Conservation (phyloP, 257 asterid species). For the Nicotiana sylvestris region DNA sequence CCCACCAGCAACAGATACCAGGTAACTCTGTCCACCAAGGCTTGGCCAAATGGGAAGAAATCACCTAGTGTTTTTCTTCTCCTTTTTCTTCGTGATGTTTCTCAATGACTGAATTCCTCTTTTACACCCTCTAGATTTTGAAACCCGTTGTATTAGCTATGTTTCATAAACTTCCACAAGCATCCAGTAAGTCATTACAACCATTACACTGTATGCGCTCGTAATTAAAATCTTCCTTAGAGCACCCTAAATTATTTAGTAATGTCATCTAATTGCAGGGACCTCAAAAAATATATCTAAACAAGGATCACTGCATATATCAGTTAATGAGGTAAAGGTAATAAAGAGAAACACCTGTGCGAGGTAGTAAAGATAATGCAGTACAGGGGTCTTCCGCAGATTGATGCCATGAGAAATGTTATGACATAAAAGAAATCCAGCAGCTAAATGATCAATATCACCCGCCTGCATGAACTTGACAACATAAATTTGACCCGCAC, state of each 20-base stretch:
- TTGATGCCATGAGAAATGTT: constrained; percentile 92
- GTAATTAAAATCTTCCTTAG: not conserved
- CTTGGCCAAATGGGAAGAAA: too few relatives aligned
- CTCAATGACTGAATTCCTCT: not conserved
- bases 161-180: not conserved
- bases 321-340: constrained; percentile 6
- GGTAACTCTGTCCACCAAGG: too few relatives aligned
- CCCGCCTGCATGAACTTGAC: constrained; percentile 66
- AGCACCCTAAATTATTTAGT: not conserved
- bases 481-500: not conserved
- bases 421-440: constrained; percentile 86
- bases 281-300: not conserved
- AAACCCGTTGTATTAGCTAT: not conserved
- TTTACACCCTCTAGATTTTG: not conserved
- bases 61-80: not conserved
- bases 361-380: constrained; percentile 89
- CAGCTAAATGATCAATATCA: constrained; percentile 94
- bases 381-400: constrained; percentile 80
- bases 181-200: not conserved
- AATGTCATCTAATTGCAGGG: not conserved
- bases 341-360: constrained; percentile 67
- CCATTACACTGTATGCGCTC: not conserved
- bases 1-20: too few relatives aligned
- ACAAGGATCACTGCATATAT: not conserved
- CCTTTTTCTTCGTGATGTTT: not conserved